Conservation (phyloP, 345 rosid genomes). For the Hibiscus syriacus region DNA sequence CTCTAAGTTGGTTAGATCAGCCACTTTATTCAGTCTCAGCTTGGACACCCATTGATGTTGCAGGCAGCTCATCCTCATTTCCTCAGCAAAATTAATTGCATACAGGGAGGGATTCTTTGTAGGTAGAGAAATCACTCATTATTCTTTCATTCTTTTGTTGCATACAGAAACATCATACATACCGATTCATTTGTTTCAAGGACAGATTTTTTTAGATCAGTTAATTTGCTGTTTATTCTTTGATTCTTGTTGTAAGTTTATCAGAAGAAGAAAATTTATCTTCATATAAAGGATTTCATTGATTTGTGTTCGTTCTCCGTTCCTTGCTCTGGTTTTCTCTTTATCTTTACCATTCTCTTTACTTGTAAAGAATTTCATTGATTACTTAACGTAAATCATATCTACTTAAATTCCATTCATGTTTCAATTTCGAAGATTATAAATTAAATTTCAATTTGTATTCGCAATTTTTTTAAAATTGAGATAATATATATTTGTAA, state of each 20-base stretch:
- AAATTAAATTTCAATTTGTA: no score
- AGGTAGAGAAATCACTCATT: slow-evolving; percentile 41
- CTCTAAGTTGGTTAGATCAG: slow-evolving; percentile 77
- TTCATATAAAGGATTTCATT: no score
- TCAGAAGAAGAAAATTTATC: not conserved
- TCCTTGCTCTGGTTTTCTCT: no score
- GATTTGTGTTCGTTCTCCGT: no score
- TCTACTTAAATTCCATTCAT: no score
- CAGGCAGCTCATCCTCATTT: slow-evolving; percentile 60
- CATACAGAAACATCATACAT: slow-evolving; percentile 28
- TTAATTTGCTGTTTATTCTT: slow-evolving; percentile 6
- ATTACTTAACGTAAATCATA: no score
- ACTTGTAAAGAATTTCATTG: no score
- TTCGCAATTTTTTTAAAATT: no score
- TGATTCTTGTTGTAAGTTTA: not conserved
- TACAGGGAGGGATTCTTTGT: slow-evolving; percentile 45
- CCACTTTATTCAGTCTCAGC: slow-evolving; percentile 83
- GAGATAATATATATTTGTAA: no score
- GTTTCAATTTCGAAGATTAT: no score
- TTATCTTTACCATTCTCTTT: no score
- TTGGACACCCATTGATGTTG: slow-evolving; percentile 56
- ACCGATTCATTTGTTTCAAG: not conserved
- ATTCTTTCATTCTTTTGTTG: slow-evolving; percentile 58
- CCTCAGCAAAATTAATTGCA: slow-evolving; percentile 43
- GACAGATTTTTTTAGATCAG: not conserved